Evolutionary conservation across 2,329 filamentous ascomycete genomes (phyloP), one percentile per base, ranked within the genome.

Genomic region (Neonectria coccinea): DNA sequence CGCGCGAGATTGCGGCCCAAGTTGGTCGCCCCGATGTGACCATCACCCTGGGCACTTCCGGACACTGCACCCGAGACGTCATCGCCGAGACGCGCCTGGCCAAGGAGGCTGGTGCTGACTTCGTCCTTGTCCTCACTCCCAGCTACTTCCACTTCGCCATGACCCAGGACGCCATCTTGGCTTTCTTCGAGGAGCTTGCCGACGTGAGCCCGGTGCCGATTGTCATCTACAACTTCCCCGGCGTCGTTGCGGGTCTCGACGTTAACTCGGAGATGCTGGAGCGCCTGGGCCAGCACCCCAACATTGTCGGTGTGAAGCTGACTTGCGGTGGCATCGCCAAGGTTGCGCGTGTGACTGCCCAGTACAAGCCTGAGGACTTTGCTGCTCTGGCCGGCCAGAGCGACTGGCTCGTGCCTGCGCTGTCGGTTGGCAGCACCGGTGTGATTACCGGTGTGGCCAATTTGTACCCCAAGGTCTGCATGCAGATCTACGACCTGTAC

Each of bases 251-350:
- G 12, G 90, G 91, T 5, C 81, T 92, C 10, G 90, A 92, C 70
- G 81, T 92, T 48, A 87, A 88, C 73, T 91, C 88, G 0, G 89
- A 91, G 66, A 85, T 87, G 70, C 88, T 92, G 67, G 80, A 85
- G 2, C 78, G 80, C 0, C 80, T 92, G 5, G 84, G 85, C 12
- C 77, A 83, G 64, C 86, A 90, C 74, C 79, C 83, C 45, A 91
- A 91, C 68, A 90, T 92, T 68, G 86, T 91, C 55, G 90, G 89
- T 31, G 87, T 89, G 56, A 92, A 92, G 80, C 80, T 92, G 59
- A 92, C 90, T 2, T 92, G 91, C 73, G 91, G 90, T n/a, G 89
- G 88, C 69, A 91, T 92, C 33, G 91, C 89, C 63, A 93, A 93
- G 78, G 85, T 93, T 53, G 87, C 88, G 4, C 83, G 91, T 9